A percentile compares a stretch with the other conserved stretches of the same genome.
Evolutionary conservation across 768 basidiomycete genomes (phyloP).

Genomic region (Baorangia bicolor): DNA sequence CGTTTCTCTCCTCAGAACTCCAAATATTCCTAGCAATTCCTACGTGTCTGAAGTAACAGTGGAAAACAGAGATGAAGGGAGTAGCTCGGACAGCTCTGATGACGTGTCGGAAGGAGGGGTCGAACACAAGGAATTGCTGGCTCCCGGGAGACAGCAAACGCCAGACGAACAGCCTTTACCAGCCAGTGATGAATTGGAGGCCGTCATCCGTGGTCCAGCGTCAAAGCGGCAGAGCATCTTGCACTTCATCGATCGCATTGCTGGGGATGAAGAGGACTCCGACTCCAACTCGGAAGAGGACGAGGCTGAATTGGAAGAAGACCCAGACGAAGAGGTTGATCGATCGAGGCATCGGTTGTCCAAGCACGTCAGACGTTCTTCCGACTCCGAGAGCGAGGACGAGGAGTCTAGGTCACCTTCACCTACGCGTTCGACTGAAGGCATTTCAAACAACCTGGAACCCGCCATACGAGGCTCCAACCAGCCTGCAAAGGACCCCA

Average conservation of each 20-base stretch:
- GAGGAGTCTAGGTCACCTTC: slow-evolving; percentile 22
- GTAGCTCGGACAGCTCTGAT: slow-evolving; percentile 37
- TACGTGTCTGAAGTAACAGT: slow-evolving; percentile 37
- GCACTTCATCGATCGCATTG: slow-evolving; percentile 31
- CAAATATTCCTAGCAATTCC: slow-evolving; percentile 32
- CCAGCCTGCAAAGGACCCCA: background rate
- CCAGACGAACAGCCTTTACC: slow-evolving; percentile 1
- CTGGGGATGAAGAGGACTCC: slow-evolving; percentile 33
- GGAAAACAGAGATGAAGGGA: slow-evolving; percentile 40
- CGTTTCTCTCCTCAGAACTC: slow-evolving; percentile 10
- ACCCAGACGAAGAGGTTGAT: slow-evolving; percentile 34
- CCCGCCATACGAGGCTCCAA: slow-evolving; percentile 27
- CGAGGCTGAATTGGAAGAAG: slow-evolving; percentile 43
- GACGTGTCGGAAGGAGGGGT: slow-evolving; percentile 20
- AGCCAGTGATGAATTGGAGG: slow-evolving; percentile 35
- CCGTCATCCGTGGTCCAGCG: slow-evolving; percentile 43
- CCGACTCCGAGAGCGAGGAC: slow-evolving; percentile 37
- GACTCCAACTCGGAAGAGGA: slow-evolving; percentile 40
- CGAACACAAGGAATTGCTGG: slow-evolving; percentile 10
- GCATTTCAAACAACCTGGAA: slow-evolving; percentile 31
- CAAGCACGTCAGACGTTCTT: slow-evolving; percentile 33
- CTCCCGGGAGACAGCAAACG: background rate
- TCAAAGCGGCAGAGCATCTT: slow-evolving; percentile 17
- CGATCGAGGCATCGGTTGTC: slow-evolving; percentile 33
- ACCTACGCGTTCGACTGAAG: slow-evolving; percentile 23